Evolutionary conservation across 139 green algal species (phyloP).

Genomic region (Coelastrella sp.): DNA sequence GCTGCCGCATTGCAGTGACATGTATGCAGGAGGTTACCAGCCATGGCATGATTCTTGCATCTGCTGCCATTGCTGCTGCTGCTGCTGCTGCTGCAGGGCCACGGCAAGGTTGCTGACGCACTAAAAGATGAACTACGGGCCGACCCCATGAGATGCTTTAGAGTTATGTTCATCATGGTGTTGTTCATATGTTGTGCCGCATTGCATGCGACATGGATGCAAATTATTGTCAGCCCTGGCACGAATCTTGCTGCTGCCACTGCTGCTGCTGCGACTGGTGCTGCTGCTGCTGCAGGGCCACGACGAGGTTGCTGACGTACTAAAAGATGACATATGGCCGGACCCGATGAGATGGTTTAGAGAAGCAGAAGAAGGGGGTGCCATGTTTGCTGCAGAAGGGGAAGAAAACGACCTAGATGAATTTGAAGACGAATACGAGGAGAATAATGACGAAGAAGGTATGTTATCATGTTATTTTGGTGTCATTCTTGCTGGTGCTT

Average conservation of each 20-base stretch:
- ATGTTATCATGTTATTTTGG: too few species aligned
- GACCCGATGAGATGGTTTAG: constrained; percentile 6
- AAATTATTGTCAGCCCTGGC: background rate
- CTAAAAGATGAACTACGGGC: background rate
- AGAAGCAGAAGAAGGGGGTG: background rate
- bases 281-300: constrained; percentile 5
- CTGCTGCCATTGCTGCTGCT: background rate
- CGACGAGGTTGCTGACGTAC: constrained; percentile 7
- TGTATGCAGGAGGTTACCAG: too few species aligned
- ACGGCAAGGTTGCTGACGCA: background rate
- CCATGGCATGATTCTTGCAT: background rate
- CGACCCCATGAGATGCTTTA: background rate
- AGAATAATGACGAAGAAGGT: background rate
- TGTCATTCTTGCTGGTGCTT: background rate
- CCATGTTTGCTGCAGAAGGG: background rate
- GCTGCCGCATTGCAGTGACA: too few species aligned
- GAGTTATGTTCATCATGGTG: background rate
- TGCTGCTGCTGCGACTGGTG: background rate
- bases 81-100: constrained; percentile 8
- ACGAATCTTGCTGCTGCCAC: background rate
- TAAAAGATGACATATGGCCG: constrained; percentile 34
- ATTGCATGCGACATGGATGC: background rate
- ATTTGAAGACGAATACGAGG: background rate
- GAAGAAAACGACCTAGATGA: background rate
- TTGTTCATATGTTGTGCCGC: background rate